phyloP scores from a whole-genome alignment of 2,329 filamentous ascomycete genomes.

The Fusarium xyrophilum region DNA sequence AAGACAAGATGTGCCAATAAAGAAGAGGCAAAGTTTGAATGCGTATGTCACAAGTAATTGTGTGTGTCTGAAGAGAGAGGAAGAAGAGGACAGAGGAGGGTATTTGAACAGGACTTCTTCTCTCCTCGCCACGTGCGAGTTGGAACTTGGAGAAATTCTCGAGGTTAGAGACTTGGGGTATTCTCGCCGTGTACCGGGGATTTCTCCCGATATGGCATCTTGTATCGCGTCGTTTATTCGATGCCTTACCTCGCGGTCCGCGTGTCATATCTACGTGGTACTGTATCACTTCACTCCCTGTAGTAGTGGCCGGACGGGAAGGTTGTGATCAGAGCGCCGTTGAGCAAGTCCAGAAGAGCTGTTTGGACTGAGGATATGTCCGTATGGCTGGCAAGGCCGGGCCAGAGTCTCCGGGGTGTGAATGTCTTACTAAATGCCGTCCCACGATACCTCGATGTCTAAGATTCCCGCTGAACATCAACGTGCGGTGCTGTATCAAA shows the following conservation, averaged over 20 bases:
- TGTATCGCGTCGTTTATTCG: no score
- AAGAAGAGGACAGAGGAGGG: background rate
- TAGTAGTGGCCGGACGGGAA: fast-evolving
- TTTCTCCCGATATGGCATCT: background rate
- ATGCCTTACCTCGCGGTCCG: background rate
- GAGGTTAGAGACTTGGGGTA: background rate
- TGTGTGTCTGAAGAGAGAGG: background rate
- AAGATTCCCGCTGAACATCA: no score
- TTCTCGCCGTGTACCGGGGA: fast-evolving
- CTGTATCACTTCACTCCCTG: background rate
- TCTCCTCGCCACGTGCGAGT: background rate
- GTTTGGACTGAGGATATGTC: background rate
- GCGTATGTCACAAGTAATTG: background rate
- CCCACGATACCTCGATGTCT: background rate
- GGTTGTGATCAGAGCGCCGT: background rate
- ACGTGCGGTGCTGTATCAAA: background rate
- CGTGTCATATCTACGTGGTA: background rate
- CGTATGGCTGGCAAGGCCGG: fast-evolving
- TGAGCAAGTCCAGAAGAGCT: background rate
- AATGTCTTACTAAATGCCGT: background rate
- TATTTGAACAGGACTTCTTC: background rate
- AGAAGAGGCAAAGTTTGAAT: background rate
- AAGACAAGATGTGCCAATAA: background rate
- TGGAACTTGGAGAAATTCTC: background rate
- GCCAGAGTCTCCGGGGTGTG: background rate